These are phyloP conservation scores for Pugionium dolabratum DNA, from an alignment of 345 rosid species.

Conservation along the genomic window DNA sequence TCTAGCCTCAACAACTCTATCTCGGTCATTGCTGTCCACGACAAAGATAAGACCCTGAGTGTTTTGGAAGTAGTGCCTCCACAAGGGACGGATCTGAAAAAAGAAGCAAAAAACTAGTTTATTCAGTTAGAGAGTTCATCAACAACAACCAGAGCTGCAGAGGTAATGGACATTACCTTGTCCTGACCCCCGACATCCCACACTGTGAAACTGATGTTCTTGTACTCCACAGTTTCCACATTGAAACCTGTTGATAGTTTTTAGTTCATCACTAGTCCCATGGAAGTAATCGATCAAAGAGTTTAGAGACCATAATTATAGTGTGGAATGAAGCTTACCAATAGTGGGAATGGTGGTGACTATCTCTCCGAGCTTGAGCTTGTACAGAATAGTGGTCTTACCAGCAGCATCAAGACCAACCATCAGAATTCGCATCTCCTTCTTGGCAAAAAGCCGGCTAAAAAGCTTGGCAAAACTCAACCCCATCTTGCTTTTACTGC, in stretches of 20 bases:
- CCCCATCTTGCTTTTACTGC: constrained; percentile 53
- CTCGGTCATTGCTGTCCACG: constrained; percentile 85
- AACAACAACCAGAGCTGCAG: not conserved
- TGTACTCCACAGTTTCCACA: constrained; percentile 90
- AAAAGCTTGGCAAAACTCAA: constrained; percentile 64
- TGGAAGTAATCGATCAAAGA: not conserved
- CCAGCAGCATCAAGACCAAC: constrained; percentile 91
- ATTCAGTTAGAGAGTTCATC: not conserved
- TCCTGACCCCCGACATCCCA: constrained; percentile 97
- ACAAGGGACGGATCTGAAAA: constrained; percentile 67
- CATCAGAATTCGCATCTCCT: constrained; percentile 86
- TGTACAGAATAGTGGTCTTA: constrained; percentile 78
- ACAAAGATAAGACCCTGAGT: constrained; percentile 88
- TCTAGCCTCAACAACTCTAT: constrained; percentile 54
- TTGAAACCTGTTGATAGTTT: constrained; percentile 56
- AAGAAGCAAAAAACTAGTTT: not conserved
- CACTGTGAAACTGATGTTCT: constrained; percentile 67
- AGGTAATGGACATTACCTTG: constrained; percentile 50
- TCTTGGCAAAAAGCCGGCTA: constrained; percentile 72
- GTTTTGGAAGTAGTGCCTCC: constrained; percentile 83
- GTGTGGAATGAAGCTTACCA: constrained; percentile 43
- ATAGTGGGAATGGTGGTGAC: constrained; percentile 86
- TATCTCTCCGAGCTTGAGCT: constrained; percentile 84
- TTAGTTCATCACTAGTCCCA: not conserved
- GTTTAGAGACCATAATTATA: not conserved